Base-by-base conservation (phyloP, 2,329 filamentous ascomycete genomes). In the Pseudogymnoascus sp. region DNA sequence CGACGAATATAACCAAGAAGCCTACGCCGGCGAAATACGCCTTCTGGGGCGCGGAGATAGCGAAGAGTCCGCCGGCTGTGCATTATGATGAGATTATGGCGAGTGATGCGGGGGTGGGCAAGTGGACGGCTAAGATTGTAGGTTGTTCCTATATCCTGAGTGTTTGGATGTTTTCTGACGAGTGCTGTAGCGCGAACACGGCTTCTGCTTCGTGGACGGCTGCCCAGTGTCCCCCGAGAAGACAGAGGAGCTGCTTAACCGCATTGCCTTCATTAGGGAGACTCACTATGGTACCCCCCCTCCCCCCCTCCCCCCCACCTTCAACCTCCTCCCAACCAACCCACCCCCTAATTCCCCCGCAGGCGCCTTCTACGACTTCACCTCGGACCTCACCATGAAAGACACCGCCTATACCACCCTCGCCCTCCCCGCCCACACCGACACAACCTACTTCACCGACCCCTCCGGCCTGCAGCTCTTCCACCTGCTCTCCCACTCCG, bases 391-490 rank as follows among this genome's bases (percentile, higher is more conserved):
- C 23, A 88, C 91, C 28, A 88, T 88, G 72, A 93, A 93, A 68
- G 92, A 96, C 71, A 96, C 90, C 1, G 92, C 92, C 3, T 99
- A 97, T 77, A 97, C 93, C 1, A 91, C 89, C 70, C 81, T 95
- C 61, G 87, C 87, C 1, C 83, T 99, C 2, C 85, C 86, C 19
- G 88, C 90, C 0, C 95, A 99, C 75, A 97, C 93, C 1, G 95
- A 99, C 76, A 97, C 86, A 6, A 96, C 93, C 0, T 97, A 99
- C 76, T 97, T 97, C 77, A 92, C 86, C 21, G 93, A 97, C 67
- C 93, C 95, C 0, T 87, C 90, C 1, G 91, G 93, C 9, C 82
- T 99, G 35, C 95, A 99, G 74, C 87, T 95, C 26, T 96, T 99
- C 75, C 95, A 99, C 73, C 80, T 97, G 57, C 83, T 97, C 28